Base-by-base conservation (phyloP, 2,329 filamentous ascomycete genomes). In the Cadophora luteo-olivacea region DNA sequence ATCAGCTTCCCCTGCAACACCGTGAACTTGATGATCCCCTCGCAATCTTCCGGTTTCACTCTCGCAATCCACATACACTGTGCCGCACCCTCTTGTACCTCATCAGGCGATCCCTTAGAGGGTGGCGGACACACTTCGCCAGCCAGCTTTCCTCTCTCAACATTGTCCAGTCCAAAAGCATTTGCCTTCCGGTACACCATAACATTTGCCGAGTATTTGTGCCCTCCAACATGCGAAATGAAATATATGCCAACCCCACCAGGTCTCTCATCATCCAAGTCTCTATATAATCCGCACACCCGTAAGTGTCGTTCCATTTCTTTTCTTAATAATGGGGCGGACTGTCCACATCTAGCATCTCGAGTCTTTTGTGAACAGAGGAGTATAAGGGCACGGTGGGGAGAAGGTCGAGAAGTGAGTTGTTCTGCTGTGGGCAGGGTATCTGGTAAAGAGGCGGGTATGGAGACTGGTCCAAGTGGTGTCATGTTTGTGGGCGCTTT, bases 191-290 rank as follows among this genome's bases (percentile, higher is more conserved):
- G 87, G 79, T 99, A 98, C 1, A 99, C 85, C 83, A 99, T 92
- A 74, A 98, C 89, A 76, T 99, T 99, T 33, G 96, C 96, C 58
- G 91, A 90, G 81, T 97, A 98, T 82, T 97, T 97, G 83, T 99
- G 96, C 0, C 96, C 96, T 33, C 96, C 96, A 2, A 97, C 94
- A 77, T 99, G 96, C 73, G 90, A 95, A 77, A 98, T 97, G 78
- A 97, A 98, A 82, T 97, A 97, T 72, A 99, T 92, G 0, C 93
- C 95, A 6, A 97, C 95, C 14, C 96, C 96, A 12, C 95, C 95
- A 0, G 94, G 93, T 68, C 96, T 84, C 79, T 94, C 90, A 78
- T 99, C 96, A 77, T 97, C 89, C 58, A 96, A 82, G 78, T 98
- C 95, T 36, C 96, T 89, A 79, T 91, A 94, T 24, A 99, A 82